phyloP scores from a whole-genome alignment of 179 eudicot species.

The Patellifolia procumbens region DNA sequence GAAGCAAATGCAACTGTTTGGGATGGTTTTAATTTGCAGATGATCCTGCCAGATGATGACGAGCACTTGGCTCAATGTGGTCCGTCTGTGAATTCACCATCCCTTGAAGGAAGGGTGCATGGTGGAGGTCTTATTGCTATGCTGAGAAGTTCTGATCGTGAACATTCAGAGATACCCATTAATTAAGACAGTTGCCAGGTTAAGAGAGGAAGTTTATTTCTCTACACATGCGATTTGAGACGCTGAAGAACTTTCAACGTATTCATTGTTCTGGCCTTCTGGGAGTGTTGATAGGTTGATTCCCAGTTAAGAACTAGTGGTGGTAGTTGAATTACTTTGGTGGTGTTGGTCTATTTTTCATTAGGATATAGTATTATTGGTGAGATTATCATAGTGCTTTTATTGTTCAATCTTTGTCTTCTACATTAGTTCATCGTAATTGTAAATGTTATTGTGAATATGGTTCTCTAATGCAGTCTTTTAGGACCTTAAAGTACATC shows the following conservation, averaged over 20 bases:
- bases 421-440: not conserved
- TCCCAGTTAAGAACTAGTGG: not conserved
- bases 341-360: not conserved
- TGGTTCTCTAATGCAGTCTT: not conserved
- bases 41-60: not conserved
- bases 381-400: not conserved
- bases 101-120: slow-evolving; percentile 61
- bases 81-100: slow-evolving; percentile 9
- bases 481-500: too few relatives aligned
- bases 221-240: not conserved
- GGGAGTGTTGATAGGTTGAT: not conserved
- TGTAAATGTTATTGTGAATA: slow-evolving; percentile 9
- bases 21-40: slow-evolving; percentile 17
- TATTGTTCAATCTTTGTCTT: not conserved
- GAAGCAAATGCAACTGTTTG: slow-evolving; percentile 13
- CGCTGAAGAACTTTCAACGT: not conserved
- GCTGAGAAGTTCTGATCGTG: slow-evolving; percentile 28
- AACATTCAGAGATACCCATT: not conserved
- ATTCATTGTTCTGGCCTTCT: slow-evolving; percentile 2
- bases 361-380: not conserved
- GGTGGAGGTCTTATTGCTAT: slow-evolving; percentile 65
- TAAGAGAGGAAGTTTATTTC: not conserved
- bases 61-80: not conserved
- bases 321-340: not conserved
- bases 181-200: not conserved